phyloP scores from a whole-genome alignment of 768 basidiomycete genomes.

The Aureoboletus auriporus region DNA sequence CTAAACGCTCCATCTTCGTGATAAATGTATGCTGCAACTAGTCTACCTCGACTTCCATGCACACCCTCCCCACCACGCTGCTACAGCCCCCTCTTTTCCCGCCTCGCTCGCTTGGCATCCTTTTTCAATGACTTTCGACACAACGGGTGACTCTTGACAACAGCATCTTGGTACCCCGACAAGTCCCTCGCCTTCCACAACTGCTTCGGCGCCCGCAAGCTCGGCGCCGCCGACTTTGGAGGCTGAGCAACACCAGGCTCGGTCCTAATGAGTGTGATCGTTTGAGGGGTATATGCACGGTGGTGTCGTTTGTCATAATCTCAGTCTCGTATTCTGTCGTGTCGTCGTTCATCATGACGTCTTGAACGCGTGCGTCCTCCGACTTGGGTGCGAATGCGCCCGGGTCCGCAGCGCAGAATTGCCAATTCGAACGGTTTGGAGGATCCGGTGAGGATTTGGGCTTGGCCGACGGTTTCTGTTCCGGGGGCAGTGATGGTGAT shows the following conservation, averaged over 20 bases:
- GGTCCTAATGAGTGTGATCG: slow-evolving; percentile 10
- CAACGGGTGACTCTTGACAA: slow-evolving; percentile 43
- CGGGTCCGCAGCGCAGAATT: slow-evolving; percentile 73
- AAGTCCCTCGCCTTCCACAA: slow-evolving; percentile 54
- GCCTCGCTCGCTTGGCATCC: slow-evolving; percentile 60
- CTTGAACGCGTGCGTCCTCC: slow-evolving; percentile 21
- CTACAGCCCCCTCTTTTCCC: slow-evolving; percentile 37
- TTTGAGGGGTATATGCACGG: slow-evolving; percentile 29
- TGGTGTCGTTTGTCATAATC: slow-evolving; percentile 38
- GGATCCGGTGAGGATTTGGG: slow-evolving; percentile 67
- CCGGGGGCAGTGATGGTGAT: slow-evolving; percentile 52
- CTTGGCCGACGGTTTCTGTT: slow-evolving; percentile 76
- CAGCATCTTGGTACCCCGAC: slow-evolving; percentile 48
- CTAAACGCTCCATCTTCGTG: slow-evolving; percentile 18
- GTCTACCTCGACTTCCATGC: slow-evolving; percentile 19
- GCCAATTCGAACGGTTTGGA: slow-evolving; percentile 79
- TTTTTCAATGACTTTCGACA: slow-evolving; percentile 56
- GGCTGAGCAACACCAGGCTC: neutral
- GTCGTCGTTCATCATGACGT: slow-evolving; percentile 44
- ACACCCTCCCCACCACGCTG: neutral
- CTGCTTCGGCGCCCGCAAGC: slow-evolving; percentile 53
- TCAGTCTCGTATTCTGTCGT: slow-evolving; percentile 31
- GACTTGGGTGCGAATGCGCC: slow-evolving; percentile 55
- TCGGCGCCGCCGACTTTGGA: neutral
- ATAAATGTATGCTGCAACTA: slow-evolving; percentile 21